Percentiles rank a stretch among this genome's conserved stretches.
phyloP scores from a whole-genome alignment of 1,284 basidiomycete genomes.

The Meira nashicola region DNA sequence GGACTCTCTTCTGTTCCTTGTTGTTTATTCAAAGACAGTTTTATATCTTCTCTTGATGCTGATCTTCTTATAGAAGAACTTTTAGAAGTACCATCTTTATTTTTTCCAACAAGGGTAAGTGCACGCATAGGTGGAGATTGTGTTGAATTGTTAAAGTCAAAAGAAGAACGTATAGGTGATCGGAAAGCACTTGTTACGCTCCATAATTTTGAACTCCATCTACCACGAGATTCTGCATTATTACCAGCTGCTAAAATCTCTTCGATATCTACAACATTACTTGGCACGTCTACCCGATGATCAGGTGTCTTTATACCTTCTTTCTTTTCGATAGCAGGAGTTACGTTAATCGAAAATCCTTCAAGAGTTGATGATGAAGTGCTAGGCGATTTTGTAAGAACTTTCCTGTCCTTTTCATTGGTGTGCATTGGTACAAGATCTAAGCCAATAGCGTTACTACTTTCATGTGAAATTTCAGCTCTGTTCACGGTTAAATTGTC shows the following conservation, averaged over 20 bases:
- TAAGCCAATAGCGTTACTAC: too few species aligned
- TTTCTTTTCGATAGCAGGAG: slow-evolving; percentile 16
- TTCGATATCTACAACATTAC: neutral
- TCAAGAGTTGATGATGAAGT: slow-evolving; percentile 30
- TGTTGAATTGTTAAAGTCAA: neutral
- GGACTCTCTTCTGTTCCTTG: too few species aligned
- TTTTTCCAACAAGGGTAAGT: slow-evolving; percentile 8
- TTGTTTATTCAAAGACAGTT: too few species aligned
- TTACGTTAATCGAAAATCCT: slow-evolving; percentile 36
- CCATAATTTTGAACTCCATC: slow-evolving; percentile 11
- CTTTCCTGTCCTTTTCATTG: neutral
- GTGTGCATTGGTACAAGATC: neutral
- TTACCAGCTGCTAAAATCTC: neutral
- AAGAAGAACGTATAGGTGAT: neutral
- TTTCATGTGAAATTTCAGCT: too few species aligned
- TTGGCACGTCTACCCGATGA: neutral
- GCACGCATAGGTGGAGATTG: slow-evolving; percentile 7
- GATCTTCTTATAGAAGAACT: neutral
- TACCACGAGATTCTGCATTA: neutral
- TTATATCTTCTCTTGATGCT: neutral
- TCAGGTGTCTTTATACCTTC: neutral
- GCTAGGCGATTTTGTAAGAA: slow-evolving; percentile 21
- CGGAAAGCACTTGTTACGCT: neutral
- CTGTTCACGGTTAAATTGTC: neutral
- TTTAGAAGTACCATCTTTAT: neutral